Evolutionary conservation across 2,329 filamentous ascomycete species (phyloP), one percentile per base, ranked within the genome.

Genomic region (Sporothrix brasiliensis): DNA sequence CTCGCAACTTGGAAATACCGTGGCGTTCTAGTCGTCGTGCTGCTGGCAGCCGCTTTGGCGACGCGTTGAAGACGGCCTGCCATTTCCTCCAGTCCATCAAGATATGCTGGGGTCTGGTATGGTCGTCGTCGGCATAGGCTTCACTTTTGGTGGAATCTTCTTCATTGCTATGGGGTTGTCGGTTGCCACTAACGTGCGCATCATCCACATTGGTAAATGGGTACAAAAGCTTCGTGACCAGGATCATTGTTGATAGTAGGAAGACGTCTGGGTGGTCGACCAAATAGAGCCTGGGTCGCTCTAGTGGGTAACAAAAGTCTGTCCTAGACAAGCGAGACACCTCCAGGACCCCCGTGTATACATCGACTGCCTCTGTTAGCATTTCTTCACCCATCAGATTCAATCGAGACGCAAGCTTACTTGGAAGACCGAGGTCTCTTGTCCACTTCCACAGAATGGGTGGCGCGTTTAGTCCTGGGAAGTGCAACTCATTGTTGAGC

Each of bases 141-240:
- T 27, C 9, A 19, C 10, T 19, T 54, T 24, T 11, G 52, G 11
- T 10, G 11, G 27, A 89, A 11, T 6, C 39, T 81, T 80, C 69
- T 5, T 44, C 13, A 16, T 16, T 39, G 39, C 24, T 50, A 0
- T 27, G 9, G 14, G 27, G 30, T 30, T 54, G 7, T 3, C n/a
- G 41, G 13, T 10, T 24, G 19, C 5, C 14, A 16, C 6, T 7
- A 16, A n/a, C 79, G 75, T 92, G 14, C 11, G 4, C 16, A 1
- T 30, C 54, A 2, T 54, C 49, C 1, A 13, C n/a, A 1, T 16
- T 21, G 1, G 9, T 14, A 44, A 97, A 88, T 0, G 94, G 92
- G 75, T 92, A 93, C 24, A 91, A 83, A 2, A 97, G 79, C 75
- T 97, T 97, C 3, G 91, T 88, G 4, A 91, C 88, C 16, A 97